A percentile compares a stretch with the other conserved stretches of the same genome.
Evolutionary conservation across 306 rosid species (phyloP).

Genomic region (Oxytropis ochrocephala): DNA sequence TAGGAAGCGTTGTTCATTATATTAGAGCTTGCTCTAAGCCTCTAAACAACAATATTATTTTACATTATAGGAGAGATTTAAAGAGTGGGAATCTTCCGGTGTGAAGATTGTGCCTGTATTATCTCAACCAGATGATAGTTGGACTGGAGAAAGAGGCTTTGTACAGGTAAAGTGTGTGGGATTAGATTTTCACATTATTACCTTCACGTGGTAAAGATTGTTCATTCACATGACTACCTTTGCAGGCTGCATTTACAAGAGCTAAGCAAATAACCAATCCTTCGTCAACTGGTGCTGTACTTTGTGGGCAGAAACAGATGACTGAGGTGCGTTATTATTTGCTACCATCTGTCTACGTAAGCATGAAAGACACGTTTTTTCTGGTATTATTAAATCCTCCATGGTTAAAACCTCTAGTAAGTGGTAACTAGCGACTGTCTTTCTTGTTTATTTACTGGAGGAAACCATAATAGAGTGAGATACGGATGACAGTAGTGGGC

Average conservation of each 20-base stretch:
- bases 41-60: conserved; percentile 6
- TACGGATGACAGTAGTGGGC: neutral
- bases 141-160: conserved; percentile 82
- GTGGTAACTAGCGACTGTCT: neutral
- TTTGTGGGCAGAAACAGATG: conserved; percentile 94
- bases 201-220: neutral
- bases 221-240: conserved; percentile 4
- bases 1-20: neutral
- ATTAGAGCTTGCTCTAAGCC: conserved; percentile 16
- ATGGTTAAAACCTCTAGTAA: neutral
- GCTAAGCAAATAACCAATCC: conserved; percentile 65
- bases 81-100: conserved; percentile 90
- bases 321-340: conserved; percentile 53
- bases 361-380: neutral
- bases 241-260: conserved; percentile 80
- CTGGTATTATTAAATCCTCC: neutral
- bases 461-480: neutral
- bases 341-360: neutral
- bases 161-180: conserved; percentile 60
- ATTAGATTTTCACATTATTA: conserved; percentile 10
- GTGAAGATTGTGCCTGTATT: conserved; percentile 82
- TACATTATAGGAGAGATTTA: conserved; percentile 71
- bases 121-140: conserved; percentile 72
- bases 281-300: conserved; percentile 58
- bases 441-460: neutral